Evolutionary conservation across 2,329 filamentous ascomycete genomes (phyloP).

Genomic region (Colletotrichum sp.): DNA sequence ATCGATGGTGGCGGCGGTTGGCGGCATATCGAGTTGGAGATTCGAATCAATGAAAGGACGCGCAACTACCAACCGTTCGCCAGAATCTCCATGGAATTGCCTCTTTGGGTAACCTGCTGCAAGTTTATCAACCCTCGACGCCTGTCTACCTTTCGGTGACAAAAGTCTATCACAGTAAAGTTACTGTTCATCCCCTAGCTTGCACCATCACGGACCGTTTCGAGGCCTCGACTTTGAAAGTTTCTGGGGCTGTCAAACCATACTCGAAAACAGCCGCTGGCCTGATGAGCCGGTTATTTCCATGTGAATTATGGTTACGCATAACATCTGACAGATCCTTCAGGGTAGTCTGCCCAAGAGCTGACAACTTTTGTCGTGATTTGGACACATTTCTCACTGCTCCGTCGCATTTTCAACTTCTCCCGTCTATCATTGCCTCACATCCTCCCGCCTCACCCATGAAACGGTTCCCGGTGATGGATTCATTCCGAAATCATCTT

Average conservation of each 20-base stretch:
- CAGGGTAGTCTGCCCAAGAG: neutral
- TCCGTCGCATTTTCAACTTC: neutral
- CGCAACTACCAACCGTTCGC: conserved; percentile 20
- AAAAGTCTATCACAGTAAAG: neutral
- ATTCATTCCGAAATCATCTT: neutral
- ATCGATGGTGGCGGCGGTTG: neutral
- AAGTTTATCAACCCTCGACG: neutral
- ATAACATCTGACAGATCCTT: neutral
- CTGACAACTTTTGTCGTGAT: neutral
- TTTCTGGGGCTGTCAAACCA: neutral
- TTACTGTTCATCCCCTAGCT: neutral
- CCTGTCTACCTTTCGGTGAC: neutral
- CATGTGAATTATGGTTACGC: neutral
- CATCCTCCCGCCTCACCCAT: neutral
- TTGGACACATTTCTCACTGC: neutral
- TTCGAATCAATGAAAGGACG: neutral
- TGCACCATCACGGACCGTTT: neutral
- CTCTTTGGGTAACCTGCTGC: neutral
- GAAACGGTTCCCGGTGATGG: neutral
- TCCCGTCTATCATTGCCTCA: neutral
- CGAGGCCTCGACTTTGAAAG: neutral
- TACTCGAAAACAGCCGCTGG: neutral
- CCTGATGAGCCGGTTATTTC: neutral
- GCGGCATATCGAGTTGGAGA: neutral
- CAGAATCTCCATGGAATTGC: neutral